Conservation (phyloP, 2,329 filamentous ascomycete species). For the Emericellopsis cladophorae region DNA sequence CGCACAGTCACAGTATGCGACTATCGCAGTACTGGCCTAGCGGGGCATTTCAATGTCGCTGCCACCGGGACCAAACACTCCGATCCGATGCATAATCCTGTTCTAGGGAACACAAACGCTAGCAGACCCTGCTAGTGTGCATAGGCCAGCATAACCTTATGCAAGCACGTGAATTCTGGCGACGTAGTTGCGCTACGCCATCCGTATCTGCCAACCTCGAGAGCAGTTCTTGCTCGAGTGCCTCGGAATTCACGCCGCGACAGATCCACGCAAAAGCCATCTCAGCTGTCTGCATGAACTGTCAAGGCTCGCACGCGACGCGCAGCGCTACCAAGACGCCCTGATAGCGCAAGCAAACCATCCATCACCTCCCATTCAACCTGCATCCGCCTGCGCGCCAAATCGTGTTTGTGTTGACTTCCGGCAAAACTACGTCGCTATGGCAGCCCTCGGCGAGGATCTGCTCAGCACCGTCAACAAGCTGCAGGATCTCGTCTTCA, state of each 20-base stretch:
- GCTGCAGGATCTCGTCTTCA: conserved; percentile 96
- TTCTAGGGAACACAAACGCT: too few relatives aligned
- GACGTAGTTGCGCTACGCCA: background rate
- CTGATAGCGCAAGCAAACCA: background rate
- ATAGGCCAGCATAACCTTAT: background rate
- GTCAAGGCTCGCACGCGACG: conserved; percentile 1
- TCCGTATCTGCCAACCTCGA: background rate
- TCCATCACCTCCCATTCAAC: background rate
- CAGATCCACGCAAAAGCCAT: background rate
- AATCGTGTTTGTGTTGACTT: background rate
- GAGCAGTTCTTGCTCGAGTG: too few relatives aligned
- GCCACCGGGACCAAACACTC: too few relatives aligned
- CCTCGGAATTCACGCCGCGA: too few relatives aligned
- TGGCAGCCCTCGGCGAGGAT: conserved; percentile 94
- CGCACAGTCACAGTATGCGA: too few relatives aligned
- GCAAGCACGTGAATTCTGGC: conserved; percentile 1
- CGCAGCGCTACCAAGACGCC: conserved; percentile 2
- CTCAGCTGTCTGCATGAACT: conserved; percentile 1
- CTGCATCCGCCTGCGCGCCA: background rate
- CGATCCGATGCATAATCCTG: too few relatives aligned
- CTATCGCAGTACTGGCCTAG: too few relatives aligned
- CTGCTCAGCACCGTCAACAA: conserved; percentile 94
- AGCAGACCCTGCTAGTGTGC: too few relatives aligned
- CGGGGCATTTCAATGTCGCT: too few relatives aligned
- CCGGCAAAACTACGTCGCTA: conserved; percentile 25